Conservation (phyloP, 345 rosid species). For the Euphorbia pulcherrima region DNA sequence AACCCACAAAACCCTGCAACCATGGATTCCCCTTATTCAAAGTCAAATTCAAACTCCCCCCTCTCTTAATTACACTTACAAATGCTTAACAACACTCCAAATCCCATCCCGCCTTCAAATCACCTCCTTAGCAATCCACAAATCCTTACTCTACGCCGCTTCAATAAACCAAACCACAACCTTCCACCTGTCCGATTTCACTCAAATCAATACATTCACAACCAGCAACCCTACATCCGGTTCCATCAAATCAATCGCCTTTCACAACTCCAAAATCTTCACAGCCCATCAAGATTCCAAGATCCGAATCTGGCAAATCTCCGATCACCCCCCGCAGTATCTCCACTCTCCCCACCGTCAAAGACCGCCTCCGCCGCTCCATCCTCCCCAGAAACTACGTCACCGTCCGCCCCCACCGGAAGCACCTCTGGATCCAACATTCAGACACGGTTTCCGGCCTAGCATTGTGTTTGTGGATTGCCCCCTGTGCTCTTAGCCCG, state of each 20-base stretch:
- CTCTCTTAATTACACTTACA: conserved; percentile 7
- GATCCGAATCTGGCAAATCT: conserved; percentile 39
- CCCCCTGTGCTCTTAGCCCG: too few relatives aligned
- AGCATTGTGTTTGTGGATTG: too few relatives aligned
- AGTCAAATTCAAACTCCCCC: too few relatives aligned
- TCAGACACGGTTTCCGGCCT: conserved; percentile 41
- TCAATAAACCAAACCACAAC: conserved; percentile 32
- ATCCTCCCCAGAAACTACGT: conserved; percentile 37
- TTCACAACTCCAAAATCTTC: conserved; percentile 32
- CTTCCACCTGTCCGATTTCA: conserved; percentile 28
- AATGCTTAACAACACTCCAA: conserved; percentile 27
- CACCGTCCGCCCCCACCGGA: conserved; percentile 40
- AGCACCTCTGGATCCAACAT: conserved; percentile 49
- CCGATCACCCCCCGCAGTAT: conserved; percentile 28
- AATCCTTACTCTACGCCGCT: conserved; percentile 40
- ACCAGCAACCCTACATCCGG: conserved; percentile 28
- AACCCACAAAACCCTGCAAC: too few relatives aligned
- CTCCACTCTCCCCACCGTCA: conserved; percentile 41
- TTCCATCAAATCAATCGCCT: conserved; percentile 41
- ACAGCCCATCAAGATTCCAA: conserved; percentile 53
- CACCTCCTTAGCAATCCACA: conserved; percentile 41
- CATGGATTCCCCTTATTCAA: not conserved
- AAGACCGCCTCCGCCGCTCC: conserved; percentile 31
- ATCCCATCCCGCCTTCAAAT: conserved; percentile 22
- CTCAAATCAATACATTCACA: conserved; percentile 26